A percentile compares a stretch with the other conserved stretches of the same genome.
Evolutionary conservation across 2,329 filamentous ascomycete species (phyloP).

Genomic region (Dactylellina cionopaga): DNA sequence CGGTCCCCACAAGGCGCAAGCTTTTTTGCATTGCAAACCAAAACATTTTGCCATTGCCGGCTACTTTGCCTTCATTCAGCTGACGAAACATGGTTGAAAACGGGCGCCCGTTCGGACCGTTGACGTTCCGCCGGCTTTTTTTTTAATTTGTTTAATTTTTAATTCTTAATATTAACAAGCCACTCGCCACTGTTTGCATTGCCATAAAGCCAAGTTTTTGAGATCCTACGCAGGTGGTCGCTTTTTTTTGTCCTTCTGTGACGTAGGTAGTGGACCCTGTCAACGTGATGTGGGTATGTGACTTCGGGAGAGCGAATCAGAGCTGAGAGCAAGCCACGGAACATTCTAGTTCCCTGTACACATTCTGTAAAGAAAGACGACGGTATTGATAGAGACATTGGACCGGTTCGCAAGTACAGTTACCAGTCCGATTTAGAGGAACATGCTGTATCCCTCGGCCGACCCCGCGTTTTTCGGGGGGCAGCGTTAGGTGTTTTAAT

Average conservation of each 20-base stretch:
- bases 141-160: too few relatives aligned
- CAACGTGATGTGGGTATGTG: constrained; percentile 49
- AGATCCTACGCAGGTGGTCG: background rate
- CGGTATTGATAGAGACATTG: too few relatives aligned
- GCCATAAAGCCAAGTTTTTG: background rate
- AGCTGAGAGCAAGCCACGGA: background rate
- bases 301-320: constrained; percentile 17
- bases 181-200: too few relatives aligned
- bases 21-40: too few relatives aligned
- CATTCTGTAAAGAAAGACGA: too few relatives aligned
- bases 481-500: background rate
- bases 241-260: constrained; percentile 2
- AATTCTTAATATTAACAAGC: too few relatives aligned
- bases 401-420: too few relatives aligned
- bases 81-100: background rate
- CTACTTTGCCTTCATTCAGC: background rate
- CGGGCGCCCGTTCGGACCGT: background rate
- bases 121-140: too few relatives aligned
- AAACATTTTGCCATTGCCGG: constrained; percentile 13
- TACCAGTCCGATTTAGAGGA: too few relatives aligned
- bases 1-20: background rate
- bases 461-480: constrained; percentile 17
- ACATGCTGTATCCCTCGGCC: background rate
- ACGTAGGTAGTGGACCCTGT: constrained; percentile 22
- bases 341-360: too few relatives aligned